These are phyloP conservation scores for Cercospora zeae-maydis DNA, from an alignment of 2,329 filamentous ascomycete genomes.

Conservation along the genomic window DNA sequence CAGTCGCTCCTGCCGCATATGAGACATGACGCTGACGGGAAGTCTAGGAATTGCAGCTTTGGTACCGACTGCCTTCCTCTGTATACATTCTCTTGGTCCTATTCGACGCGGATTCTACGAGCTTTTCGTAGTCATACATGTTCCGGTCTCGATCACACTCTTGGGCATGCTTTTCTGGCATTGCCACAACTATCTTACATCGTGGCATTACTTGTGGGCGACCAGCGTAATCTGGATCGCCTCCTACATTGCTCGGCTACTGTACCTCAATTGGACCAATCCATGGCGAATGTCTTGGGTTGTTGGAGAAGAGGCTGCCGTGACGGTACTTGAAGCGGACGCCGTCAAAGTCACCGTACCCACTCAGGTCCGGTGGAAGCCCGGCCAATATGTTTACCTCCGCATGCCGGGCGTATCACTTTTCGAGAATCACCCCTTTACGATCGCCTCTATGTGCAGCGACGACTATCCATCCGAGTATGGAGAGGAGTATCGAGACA, in stretches of 20 bases:
- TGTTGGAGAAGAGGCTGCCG: conserved; percentile 85
- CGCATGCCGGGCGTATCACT: conserved; percentile 89
- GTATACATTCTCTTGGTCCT: conserved; percentile 76
- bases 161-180: conserved; percentile 92
- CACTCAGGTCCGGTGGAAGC: conserved; percentile 87
- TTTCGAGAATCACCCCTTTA: conserved; percentile 93
- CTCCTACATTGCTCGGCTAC: conserved; percentile 70
- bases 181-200: conserved; percentile 84
- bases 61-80: conserved; percentile 77
- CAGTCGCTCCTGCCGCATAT: no score
- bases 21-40: conserved; percentile 24
- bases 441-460: conserved; percentile 86
- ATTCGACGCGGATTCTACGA: conserved; percentile 79
- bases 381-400: conserved; percentile 91
- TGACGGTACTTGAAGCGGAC: conserved; percentile 85
- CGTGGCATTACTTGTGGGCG: conserved; percentile 83
- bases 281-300: conserved; percentile 76
- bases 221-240: conserved; percentile 74
- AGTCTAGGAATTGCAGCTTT: conserved; percentile 60
- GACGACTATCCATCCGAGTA: conserved; percentile 92
- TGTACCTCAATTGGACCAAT: conserved; percentile 86
- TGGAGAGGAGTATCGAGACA: conserved; percentile 81
- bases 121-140: conserved; percentile 75
- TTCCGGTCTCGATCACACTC: conserved; percentile 76
- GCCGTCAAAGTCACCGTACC: conserved; percentile 95